Evolutionary conservation across 345 rosid genomes (phyloP).

Genomic region (Citrus australasica): DNA sequence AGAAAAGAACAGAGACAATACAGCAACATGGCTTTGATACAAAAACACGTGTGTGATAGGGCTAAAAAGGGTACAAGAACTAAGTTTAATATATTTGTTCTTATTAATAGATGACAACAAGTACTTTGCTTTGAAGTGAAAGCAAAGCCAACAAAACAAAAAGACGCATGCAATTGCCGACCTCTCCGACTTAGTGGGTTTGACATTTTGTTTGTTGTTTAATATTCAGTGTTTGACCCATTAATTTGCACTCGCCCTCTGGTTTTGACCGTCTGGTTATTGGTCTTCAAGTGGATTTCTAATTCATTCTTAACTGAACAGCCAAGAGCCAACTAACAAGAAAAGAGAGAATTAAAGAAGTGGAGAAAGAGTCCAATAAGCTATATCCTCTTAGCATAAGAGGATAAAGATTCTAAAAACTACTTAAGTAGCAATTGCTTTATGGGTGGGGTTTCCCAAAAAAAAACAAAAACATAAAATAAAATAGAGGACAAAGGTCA

Average conservation of each 20-base stretch:
- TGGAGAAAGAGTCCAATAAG: slow-evolving; percentile 27
- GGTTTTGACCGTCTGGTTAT: slow-evolving; percentile 12
- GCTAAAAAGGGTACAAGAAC: slow-evolving; percentile 5
- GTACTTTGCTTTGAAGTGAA: slow-evolving; percentile 19
- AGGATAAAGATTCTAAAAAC: neutral
- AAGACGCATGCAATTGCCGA: slow-evolving; percentile 8
- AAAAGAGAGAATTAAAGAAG: neutral
- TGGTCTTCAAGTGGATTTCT: slow-evolving; percentile 7
- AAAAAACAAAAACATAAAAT: no score
- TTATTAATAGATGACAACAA: slow-evolving; percentile 3
- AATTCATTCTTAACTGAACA: slow-evolving; percentile 10
- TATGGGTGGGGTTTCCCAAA: neutral
- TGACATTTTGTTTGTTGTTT: slow-evolving; percentile 23
- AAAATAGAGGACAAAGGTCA: neutral
- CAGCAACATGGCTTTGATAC: slow-evolving; percentile 1
- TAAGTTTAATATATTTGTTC: neutral
- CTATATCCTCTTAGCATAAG: slow-evolving; percentile 16
- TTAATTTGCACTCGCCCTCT: neutral
- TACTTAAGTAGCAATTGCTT: neutral
- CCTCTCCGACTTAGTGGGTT: slow-evolving; percentile 21
- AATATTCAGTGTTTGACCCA: slow-evolving; percentile 28
- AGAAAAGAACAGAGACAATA: neutral
- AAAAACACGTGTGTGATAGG: slow-evolving; percentile 22
- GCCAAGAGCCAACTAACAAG: neutral
- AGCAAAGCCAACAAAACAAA: slow-evolving; percentile 22